A percentile compares a stretch with the other conserved stretches of the same genome.
phyloP scores from a whole-genome alignment of 495 filamentous ascomycete species.

The Neurospora africana region DNA sequence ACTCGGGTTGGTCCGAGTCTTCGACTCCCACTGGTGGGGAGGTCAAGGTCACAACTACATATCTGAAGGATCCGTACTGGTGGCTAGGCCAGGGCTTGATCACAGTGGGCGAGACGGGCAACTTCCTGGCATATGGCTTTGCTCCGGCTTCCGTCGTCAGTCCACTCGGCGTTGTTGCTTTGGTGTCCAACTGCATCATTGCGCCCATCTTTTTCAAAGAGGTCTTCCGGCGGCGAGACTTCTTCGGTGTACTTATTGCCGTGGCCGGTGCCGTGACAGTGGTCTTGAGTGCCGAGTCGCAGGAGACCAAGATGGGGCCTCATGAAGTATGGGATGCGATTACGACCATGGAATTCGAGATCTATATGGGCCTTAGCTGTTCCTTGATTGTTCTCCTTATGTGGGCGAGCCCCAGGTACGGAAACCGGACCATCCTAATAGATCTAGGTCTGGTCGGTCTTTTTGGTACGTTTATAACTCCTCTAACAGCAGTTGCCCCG shows the following conservation, averaged over 20 bases:
- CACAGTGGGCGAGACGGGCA: conserved; percentile 85
- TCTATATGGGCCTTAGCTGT: conserved; percentile 71
- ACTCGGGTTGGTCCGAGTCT: conserved; percentile 28
- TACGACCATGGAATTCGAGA: conserved; percentile 78
- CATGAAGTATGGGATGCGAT: conserved; percentile 86
- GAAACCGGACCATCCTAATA: conserved; percentile 74
- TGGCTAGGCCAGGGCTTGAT: conserved; percentile 88
- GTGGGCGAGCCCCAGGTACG: conserved; percentile 73
- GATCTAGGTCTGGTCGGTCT: conserved; percentile 87
- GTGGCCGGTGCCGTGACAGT: conserved; percentile 84
- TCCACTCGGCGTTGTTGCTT: conserved; percentile 84
- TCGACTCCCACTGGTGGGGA: conserved; percentile 20
- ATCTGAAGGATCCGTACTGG: conserved; percentile 89
- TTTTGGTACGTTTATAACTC: conserved; percentile 53
- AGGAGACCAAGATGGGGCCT: conserved; percentile 84
- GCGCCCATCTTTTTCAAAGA: conserved; percentile 90
- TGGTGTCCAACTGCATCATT: conserved; percentile 93
- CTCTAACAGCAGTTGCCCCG: not conserved
- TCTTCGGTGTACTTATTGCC: conserved; percentile 76
- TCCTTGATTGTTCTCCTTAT: conserved; percentile 63
- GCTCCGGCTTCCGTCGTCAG: conserved; percentile 98
- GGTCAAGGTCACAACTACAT: conserved; percentile 35
- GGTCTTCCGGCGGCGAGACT: conserved; percentile 71
- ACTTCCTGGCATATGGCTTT: conserved; percentile 96
- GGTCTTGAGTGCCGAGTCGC: conserved; percentile 80